Percentiles rank a stretch among this genome's conserved stretches.
These are phyloP conservation scores for Dioszegia crocea DNA, from an alignment of 768 basidiomycete genomes.

Conservation along the genomic window DNA sequence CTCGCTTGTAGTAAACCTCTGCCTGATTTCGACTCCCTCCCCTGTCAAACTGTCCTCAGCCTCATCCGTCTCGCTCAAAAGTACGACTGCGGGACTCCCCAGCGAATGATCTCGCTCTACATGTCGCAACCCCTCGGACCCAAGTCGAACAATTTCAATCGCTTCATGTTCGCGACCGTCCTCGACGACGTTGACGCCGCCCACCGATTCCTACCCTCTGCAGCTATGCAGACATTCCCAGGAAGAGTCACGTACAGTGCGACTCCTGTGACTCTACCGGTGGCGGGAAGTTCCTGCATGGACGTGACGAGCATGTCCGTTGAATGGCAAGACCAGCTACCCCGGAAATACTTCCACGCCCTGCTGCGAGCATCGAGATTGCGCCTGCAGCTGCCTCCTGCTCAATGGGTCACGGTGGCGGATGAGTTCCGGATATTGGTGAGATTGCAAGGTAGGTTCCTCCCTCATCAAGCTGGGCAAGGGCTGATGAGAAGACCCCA, in stretches of 20 bases:
- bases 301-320: background rate
- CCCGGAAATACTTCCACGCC: background rate
- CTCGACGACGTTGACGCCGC: background rate
- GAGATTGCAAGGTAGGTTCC: background rate
- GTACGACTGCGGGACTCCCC: background rate
- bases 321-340: background rate
- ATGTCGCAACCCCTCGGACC: background rate
- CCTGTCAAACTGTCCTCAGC: background rate
- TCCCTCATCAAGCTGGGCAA: background rate
- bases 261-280: background rate
- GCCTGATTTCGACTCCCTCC: background rate
- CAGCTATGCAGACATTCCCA: background rate
- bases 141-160: background rate
- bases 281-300: background rate
- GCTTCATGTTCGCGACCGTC: background rate
- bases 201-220: background rate
- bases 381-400: background rate
- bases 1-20: background rate
- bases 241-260: too few species aligned
- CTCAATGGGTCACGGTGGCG: background rate
- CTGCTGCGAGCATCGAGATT: background rate
- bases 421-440: background rate
- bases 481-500: background rate
- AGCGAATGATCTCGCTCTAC: background rate
- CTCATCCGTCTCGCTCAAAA: background rate